Conservation (phyloP, 2,329 filamentous ascomycete species). For the Calonectria hongkongensis region DNA sequence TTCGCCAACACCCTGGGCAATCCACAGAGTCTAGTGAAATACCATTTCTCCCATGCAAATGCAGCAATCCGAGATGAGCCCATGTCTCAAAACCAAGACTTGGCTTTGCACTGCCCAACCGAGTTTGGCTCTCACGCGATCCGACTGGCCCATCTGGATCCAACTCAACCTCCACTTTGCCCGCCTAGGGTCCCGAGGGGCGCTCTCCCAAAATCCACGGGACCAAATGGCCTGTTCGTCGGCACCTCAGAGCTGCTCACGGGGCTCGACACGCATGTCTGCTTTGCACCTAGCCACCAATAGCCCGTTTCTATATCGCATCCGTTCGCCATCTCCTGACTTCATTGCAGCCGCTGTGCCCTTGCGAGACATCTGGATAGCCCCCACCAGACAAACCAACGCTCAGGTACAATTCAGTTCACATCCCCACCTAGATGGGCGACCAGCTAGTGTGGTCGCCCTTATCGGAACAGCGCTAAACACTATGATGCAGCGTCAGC, state of each 20-base stretch:
- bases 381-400: constrained; percentile 22
- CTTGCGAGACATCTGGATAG: not conserved
- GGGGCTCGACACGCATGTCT: constrained; percentile 22
- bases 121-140: constrained; percentile 43
- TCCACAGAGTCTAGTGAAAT: not conserved
- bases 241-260: constrained; percentile 10
- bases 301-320: constrained; percentile 12
- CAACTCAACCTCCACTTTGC: constrained; percentile 38
- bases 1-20: constrained; percentile 4
- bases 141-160: constrained; percentile 47
- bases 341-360: constrained; percentile 30
- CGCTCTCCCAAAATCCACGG: constrained; percentile 29
- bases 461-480: constrained; percentile 35
- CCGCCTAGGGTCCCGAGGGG: constrained; percentile 29
- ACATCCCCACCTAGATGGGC: constrained; percentile 29
- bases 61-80: constrained; percentile 33
- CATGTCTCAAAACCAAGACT: constrained; percentile 45
- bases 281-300: constrained; percentile 5
- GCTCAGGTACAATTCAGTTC: constrained; percentile 10
- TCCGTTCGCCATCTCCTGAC: constrained; percentile 27
- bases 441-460: constrained; percentile 19
- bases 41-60: constrained; percentile 32
- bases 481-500: constrained; percentile 25
- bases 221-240: constrained; percentile 34
- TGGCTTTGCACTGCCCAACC: constrained; percentile 41